These are phyloP conservation scores for Anthoceros angustus DNA, from an alignment of 225 moss, liverwort and hornwort genomes.

Conservation along the genomic window DNA sequence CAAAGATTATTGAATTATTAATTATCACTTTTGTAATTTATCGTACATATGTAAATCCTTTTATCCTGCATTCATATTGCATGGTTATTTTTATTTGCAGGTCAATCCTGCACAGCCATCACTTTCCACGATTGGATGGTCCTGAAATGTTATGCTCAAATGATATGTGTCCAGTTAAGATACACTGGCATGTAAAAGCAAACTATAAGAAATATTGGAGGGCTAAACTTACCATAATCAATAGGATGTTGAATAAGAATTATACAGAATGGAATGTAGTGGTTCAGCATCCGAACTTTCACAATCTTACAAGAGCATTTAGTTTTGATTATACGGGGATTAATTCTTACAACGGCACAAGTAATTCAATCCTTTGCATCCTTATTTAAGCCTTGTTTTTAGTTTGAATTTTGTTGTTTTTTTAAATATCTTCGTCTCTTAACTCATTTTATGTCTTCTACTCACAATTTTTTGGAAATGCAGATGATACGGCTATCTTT, in stretches of 20 bases:
- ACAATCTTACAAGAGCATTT: conserved; percentile 30
- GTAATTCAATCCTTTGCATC: neutral
- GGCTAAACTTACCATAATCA: conserved; percentile 32
- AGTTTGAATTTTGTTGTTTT: too few species aligned
- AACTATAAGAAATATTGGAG: conserved; percentile 35
- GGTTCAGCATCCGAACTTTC: conserved; percentile 28
- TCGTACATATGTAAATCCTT: neutral
- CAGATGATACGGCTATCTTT: neutral
- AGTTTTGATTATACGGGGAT: conserved; percentile 33
- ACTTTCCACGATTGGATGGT: neutral
- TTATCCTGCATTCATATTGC: neutral
- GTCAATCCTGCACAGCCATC: neutral
- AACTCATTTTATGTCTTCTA: too few species aligned
- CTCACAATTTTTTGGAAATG: too few species aligned
- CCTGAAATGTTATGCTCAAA: conserved; percentile 25
- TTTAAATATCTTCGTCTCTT: too few species aligned
- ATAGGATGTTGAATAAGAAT: conserved; percentile 29
- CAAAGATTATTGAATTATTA: too few species aligned
- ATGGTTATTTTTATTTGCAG: neutral
- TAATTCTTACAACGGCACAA: conserved; percentile 22
- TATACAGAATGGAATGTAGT: conserved; percentile 35
- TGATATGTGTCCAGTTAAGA: conserved; percentile 45
- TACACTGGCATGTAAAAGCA: conserved; percentile 41
- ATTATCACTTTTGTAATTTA: neutral
- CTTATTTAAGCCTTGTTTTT: too few species aligned